phyloP scores from a whole-genome alignment of 2,329 filamentous ascomycete species.

The Trichoderma asperellum region DNA sequence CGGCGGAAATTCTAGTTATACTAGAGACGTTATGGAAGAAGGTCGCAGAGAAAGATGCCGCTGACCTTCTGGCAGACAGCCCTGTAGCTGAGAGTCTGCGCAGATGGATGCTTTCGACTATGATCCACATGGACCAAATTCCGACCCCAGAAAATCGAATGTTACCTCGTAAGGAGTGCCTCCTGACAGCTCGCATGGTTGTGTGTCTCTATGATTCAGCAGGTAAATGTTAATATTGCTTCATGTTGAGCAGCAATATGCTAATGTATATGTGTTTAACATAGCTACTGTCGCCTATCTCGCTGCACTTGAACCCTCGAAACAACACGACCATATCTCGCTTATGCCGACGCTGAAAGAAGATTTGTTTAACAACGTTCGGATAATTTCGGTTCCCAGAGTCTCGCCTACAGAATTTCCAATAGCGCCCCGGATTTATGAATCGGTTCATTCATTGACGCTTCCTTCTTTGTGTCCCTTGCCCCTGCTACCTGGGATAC shows the following conservation, averaged over 20 bases:
- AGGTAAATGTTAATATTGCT: conserved; percentile 41
- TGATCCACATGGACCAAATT: conserved; percentile 52
- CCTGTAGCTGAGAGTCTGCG: conserved; percentile 24
- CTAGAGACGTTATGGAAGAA: conserved; percentile 28
- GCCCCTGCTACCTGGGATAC: conserved; percentile 58
- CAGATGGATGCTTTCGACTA: conserved; percentile 62
- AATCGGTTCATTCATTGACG: conserved; percentile 55
- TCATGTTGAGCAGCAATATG: not conserved
- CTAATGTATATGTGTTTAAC: not conserved
- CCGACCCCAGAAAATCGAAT: conserved; percentile 30
- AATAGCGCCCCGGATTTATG: conserved; percentile 50
- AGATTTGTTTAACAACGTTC: conserved; percentile 45
- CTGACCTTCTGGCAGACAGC: conserved; percentile 3
- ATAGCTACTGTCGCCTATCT: conserved; percentile 56
- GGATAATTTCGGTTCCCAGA: conserved; percentile 46
- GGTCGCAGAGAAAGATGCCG: conserved; percentile 4
- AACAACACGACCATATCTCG: conserved; percentile 53
- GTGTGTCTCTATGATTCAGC: conserved; percentile 57
- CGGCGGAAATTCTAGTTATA: conserved; percentile 28
- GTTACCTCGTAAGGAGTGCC: not conserved
- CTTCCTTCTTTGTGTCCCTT: conserved; percentile 62
- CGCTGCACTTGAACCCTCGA: conserved; percentile 47
- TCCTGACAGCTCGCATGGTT: conserved; percentile 34
- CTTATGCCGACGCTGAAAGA: conserved; percentile 44
- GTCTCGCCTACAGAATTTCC: conserved; percentile 44